These are phyloP conservation scores for Blastobotrys serpentis DNA, from an alignment of 1,139 yeast genomes.

Conservation along the genomic window DNA sequence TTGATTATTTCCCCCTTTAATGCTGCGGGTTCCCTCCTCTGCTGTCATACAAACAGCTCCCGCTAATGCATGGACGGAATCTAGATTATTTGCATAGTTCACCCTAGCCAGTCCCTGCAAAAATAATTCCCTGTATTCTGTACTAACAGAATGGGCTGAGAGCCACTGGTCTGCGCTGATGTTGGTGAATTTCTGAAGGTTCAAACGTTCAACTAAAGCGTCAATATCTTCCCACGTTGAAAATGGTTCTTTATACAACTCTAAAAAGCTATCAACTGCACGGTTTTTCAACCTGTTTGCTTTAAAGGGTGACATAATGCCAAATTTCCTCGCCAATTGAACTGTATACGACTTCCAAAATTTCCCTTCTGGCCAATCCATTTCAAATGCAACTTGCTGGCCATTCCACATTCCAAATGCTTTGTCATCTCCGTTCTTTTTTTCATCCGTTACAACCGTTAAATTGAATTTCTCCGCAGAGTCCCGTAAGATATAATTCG, in stretches of 20 bases:
- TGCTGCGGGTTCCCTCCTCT: conserved; percentile 32
- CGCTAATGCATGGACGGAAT: conserved; percentile 43
- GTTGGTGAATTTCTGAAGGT: conserved; percentile 31
- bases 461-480: conserved; percentile 42
- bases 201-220: conserved; percentile 24
- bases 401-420: conserved; percentile 46
- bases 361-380: conserved; percentile 16
- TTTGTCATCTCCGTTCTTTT: conserved; percentile 24
- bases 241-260: conserved; percentile 29
- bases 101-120: conserved; percentile 44
- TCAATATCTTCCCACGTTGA: conserved; percentile 37
- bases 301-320: conserved; percentile 29
- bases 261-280: conserved; percentile 29
- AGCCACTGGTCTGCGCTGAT: conserved; percentile 33
- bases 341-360: conserved; percentile 16
- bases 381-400: conserved; percentile 28
- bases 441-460: conserved; percentile 21
- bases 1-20: conserved; percentile 46
- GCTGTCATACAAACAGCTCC: conserved; percentile 44
- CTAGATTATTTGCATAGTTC: conserved; percentile 44
- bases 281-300: conserved; percentile 25
- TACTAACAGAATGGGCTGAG: conserved; percentile 28
- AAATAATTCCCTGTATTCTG: conserved; percentile 33
- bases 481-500: conserved; percentile 39
- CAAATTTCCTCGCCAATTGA: conserved; percentile 35